Base-by-base conservation (phyloP, 2,329 filamentous ascomycete species). In the Nemania sp. region DNA sequence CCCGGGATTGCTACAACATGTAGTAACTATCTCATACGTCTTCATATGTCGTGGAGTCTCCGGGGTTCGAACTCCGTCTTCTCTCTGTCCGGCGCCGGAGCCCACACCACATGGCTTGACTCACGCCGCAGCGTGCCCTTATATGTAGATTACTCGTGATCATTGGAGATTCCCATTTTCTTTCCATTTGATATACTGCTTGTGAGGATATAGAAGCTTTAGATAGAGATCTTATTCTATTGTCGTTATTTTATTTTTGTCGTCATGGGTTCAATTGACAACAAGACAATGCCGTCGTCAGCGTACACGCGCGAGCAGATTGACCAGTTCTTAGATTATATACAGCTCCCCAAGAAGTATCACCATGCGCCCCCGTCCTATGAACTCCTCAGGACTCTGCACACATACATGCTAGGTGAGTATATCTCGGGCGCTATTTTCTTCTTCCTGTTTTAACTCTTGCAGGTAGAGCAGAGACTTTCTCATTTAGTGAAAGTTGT, bases 311-410 rank as follows among this genome's bases (percentile, higher is more conserved):
- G 67, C 15, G 69, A 67, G 53, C 69, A 73, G 32, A 66, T 73
- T 6, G 67, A 67, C 54, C 69, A 73, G 32, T 73, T 73, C 56
- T 15, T 73, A 26, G 54, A 67, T 20, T 51, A 73, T 20, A 73
- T 71, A 20, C 58, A 70, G 10, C 59, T 73, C n/a, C 72, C 72
- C 47, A 3, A 47, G 24, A 47, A 58, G 11, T 64, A 70, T 22
- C 72, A 52, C 53, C 51, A 71, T 63, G 71, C 62, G n/a, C 60
- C 70, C 2, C 68, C 70, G 0, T 69, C 72, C 0, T 67, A 68
- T 1, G 49, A 52, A 5, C 66, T 73, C 15, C 62, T 75, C 18
- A 60, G 47, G 57, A 24, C 68, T 0, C 59, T 75, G 6, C 72
- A 73, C 54, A 68, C 66, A 2, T 53, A 73, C 56, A 70, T 71